Evolutionary conservation across 208 protist species (phyloP).

Genomic region (Leishmania tropica): DNA sequence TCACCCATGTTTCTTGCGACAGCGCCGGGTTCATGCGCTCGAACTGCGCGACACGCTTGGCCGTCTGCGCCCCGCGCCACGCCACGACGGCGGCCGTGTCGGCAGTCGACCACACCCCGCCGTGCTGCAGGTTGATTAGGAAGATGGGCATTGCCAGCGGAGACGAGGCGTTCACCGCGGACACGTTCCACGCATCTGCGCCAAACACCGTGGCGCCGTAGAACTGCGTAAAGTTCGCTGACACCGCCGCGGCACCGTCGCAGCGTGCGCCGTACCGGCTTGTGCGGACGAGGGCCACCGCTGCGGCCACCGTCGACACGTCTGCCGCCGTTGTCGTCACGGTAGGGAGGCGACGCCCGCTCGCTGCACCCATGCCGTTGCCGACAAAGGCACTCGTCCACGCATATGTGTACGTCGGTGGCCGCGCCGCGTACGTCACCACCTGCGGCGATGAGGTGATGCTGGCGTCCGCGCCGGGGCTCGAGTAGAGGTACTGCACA

Average conservation of each 20-base stretch:
- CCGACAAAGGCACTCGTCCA: slow-evolving; percentile 45
- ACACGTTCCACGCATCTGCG: no score
- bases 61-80: slow-evolving; percentile 12
- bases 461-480: slow-evolving; percentile 1
- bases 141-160: slow-evolving; percentile 56
- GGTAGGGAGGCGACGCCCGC: slow-evolving; percentile 11
- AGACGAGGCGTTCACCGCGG: neutral
- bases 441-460: slow-evolving; percentile 3
- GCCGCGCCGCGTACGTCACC: slow-evolving; percentile 9
- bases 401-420: slow-evolving; percentile 8
- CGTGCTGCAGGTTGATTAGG: slow-evolving; percentile 45
- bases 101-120: slow-evolving; percentile 21
- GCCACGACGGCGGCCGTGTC: slow-evolving; percentile 21
- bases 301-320: slow-evolving; percentile 40
- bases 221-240: slow-evolving; percentile 16
- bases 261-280: slow-evolving; percentile 49
- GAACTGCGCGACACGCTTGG: slow-evolving; percentile 1
- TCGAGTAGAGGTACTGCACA: slow-evolving; percentile 27
- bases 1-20: slow-evolving; percentile 8
- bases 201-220: neutral
- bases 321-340: neutral
- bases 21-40: slow-evolving; percentile 23
- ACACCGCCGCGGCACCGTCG: slow-evolving; percentile 22
- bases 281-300: slow-evolving; percentile 61
- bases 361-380: slow-evolving; percentile 44